Evolutionary conservation across 176 grass and related monocot species (phyloP).

Genomic region (Zizania latifolia): DNA sequence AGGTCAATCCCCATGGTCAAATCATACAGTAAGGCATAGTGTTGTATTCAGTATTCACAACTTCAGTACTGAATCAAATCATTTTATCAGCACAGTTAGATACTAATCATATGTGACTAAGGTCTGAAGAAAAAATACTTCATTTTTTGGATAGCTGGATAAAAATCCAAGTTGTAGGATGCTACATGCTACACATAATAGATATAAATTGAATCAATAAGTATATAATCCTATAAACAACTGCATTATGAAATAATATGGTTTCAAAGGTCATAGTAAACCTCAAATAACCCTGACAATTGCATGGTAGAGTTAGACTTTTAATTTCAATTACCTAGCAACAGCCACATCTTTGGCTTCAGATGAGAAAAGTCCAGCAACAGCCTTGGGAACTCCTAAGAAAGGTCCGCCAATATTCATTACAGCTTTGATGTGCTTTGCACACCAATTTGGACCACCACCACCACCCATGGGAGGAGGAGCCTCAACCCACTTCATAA

Average conservation of each 20-base stretch:
- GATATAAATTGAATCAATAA: not conserved
- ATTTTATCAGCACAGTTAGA: not conserved
- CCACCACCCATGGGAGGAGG: slow-evolving; percentile 89
- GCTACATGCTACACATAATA: not conserved
- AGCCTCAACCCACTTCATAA: slow-evolving; percentile 99
- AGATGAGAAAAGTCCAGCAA: slow-evolving; percentile 87
- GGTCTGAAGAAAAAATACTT: not conserved
- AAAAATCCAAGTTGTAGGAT: not conserved
- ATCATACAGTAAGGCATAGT: not conserved
- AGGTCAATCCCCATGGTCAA: slow-evolving; percentile 1
- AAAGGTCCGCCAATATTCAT: slow-evolving; percentile 95
- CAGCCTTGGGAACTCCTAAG: slow-evolving; percentile 88
- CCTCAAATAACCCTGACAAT: not conserved
- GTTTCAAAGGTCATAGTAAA: not conserved
- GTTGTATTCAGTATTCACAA: not conserved
- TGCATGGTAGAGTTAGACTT: not conserved
- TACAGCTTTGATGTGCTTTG: slow-evolving; percentile 90
- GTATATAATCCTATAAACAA: slow-evolving; percentile 23
- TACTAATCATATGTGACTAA: not conserved
- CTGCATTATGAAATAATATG: slow-evolving; percentile 8
- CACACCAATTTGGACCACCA: slow-evolving; percentile 86
- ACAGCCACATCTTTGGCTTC: slow-evolving; percentile 99
- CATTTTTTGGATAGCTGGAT: not conserved
- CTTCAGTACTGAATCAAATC: not conserved
- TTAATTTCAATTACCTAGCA: slow-evolving; percentile 56